Base-by-base conservation (phyloP, 1,139 yeast species). In the Zhuliangozyma blackwelliae region DNA sequence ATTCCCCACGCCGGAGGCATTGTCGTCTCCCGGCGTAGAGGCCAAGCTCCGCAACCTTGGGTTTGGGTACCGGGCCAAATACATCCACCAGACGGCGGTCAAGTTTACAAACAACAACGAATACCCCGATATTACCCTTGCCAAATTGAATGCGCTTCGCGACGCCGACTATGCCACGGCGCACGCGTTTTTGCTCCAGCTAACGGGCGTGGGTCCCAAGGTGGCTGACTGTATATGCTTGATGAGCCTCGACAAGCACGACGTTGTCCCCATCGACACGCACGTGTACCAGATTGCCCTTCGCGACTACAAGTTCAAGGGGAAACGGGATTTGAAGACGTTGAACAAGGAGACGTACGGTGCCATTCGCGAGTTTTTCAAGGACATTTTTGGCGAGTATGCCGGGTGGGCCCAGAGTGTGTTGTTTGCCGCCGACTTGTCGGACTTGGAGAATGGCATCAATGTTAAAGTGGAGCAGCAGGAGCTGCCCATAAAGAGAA, bases 381-480 rank as follows among this genome's bases (percentile, higher is more conserved):
- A 74, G 33, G 70, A 70, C 0, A 63, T 82, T 22, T 92, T 96
- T 90, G 97, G 97, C 0, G 75, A 76, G 0, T 84, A 85, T 55
- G 97, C 98, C 5, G 98, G 98, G 0, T 92, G 98, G 98, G 97
- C 97, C 0, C 97, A 90, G 52, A 83, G 92, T 11, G 90, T 90
- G 10, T 68, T 90, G 41, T 92, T 90, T 61, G 82, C 97, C 0
- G 87, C 90, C 7, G 97, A 89, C 54, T 69, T 90, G 41, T 56
- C 65, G 29, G 83, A 79, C 48, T 64, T 82, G 41, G 72, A 78
- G 40, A 76, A 77, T 47, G 90, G 88, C 6, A 38, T 43, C n/a
- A 40, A 43, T 33, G 32, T 39, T 5, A 22, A 22, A 5, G 23
- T 9, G 10, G 23, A 22, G 10, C 9, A 22, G 23, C 16, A 16